Percentiles rank a stretch among this genome's conserved stretches.
phyloP scores from a whole-genome alignment of 345 rosid species.

The Capsella bursapastoris region DNA sequence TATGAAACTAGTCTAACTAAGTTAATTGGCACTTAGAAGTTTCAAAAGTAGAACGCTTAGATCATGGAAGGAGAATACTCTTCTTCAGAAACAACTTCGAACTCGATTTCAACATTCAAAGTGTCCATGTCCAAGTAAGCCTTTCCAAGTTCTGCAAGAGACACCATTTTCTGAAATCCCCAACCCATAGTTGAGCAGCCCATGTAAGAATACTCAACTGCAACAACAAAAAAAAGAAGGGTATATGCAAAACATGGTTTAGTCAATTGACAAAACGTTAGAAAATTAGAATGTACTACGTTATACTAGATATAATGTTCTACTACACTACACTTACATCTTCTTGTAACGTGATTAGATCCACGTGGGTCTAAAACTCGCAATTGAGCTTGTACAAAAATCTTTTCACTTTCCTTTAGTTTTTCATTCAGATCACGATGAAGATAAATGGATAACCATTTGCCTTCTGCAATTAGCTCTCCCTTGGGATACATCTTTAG shows the following conservation, averaged over 20 bases:
- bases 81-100: background rate
- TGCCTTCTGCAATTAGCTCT: background rate
- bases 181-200: background rate
- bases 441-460: slow-evolving; percentile 2
- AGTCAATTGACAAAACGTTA: background rate
- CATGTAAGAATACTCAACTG: background rate
- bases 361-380: slow-evolving; percentile 26
- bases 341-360: background rate
- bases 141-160: background rate
- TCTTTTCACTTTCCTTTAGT: background rate
- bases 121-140: background rate
- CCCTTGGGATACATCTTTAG: slow-evolving; percentile 1
- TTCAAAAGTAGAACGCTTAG: background rate
- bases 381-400: background rate
- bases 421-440: background rate
- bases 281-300: background rate
- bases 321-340: background rate
- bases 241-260: background rate
- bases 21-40: too few relatives aligned
- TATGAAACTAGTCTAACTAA: background rate
- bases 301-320: too few relatives aligned
- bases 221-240: background rate
- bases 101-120: background rate
- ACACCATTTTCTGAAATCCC: background rate
- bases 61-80: background rate